Base-by-base conservation (phyloP, 1,139 yeast species). In the Saccharomyces hybrid region DNA sequence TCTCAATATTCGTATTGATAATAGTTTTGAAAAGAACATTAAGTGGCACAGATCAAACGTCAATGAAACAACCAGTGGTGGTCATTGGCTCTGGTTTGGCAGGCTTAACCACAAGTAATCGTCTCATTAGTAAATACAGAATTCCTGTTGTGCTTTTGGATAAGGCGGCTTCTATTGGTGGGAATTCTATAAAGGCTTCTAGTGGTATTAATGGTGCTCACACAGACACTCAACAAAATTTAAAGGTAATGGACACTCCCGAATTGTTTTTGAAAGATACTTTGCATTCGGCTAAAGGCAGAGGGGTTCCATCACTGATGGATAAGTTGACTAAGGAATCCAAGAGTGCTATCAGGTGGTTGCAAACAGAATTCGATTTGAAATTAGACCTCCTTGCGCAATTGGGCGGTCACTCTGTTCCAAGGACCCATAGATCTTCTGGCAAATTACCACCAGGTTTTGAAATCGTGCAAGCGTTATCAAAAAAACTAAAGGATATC, bases 51-150 rank as follows among this genome's bases (percentile, higher is more conserved):
- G 41, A 44, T 25, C 26, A 26, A 34, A 50, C 44, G 51, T n/a
- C 46, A 13, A 28, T 26, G 31, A 29, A 26, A 47, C 49, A 48
- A 42, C 75, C 76, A 3, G 75, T 85, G 13, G 80, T 87, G 14
- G 76, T 87, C 29, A 86, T 87, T 32, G 95, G 95, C 0, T 87
- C 91, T 1, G 95, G 95, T 0, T 73, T 87, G 49, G 89, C 95
- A 4, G 95, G 95, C 1, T 73, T 87, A 29, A 77, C 87, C 9
- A 84, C 91, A 1, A 85, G 89, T 1, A 87, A 83, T 64, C 85
- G 83, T 62, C 76, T 85, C 16, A 76, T 83, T 54, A 72, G 77
- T 55, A 74, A 82, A 52, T 58, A 62, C 51, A 64, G 67, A 79
- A 83, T 53, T 73, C 85, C 64, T 72, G 81, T 85, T 13, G 70